Base-by-base conservation (phyloP, 352 stramenopile species). In the Pythium dissotocum region DNA sequence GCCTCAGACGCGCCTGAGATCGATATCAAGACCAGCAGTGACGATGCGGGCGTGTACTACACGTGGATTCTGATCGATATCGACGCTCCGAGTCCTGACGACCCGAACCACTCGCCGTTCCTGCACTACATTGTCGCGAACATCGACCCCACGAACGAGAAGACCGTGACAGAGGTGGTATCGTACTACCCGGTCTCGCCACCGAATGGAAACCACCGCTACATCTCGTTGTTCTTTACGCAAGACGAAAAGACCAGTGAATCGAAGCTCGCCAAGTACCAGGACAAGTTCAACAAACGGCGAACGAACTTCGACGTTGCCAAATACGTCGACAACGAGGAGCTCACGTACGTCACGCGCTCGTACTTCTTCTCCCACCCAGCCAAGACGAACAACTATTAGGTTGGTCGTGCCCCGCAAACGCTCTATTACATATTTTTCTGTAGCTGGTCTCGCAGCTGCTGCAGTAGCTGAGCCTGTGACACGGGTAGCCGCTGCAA, bases 1-100 rank as follows among this genome's bases (percentile, higher is more conserved):
- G 75, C 77, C 1, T 26, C 75, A 38, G 59, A 38, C 6, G 69
- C 82, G 18, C 79, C 83, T 5, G 65, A 46, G 9, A 60, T 88
- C 54, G 55, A 65, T 0, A 53, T 44, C 32, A 28, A 53, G 16
- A 53, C 56, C 40, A 62, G 60, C 1, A 18, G 24, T 21, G n/a
- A 48, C 12, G 51, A 73, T 44, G 36, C 40, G 0, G 53, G 58
- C 36, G 77, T 52, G 65, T 7, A 4, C 21, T 92, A 87, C 77
- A 91, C 81, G 42, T 88, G 73, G 62, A 61, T 93, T 24, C 76
- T 93, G 13, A 62, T 93, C 33, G 85, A 93, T 61, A 86, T 93
- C 30, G 83, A 91, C 65, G 85, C 85, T 12, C 85, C 85, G 2
- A 66, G 82, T 46, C 85, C 85, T 9, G 59, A 68, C 16, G 67